Conservation (phyloP, 2,329 filamentous ascomycete species). For the Trichoderma aggressivum region DNA sequence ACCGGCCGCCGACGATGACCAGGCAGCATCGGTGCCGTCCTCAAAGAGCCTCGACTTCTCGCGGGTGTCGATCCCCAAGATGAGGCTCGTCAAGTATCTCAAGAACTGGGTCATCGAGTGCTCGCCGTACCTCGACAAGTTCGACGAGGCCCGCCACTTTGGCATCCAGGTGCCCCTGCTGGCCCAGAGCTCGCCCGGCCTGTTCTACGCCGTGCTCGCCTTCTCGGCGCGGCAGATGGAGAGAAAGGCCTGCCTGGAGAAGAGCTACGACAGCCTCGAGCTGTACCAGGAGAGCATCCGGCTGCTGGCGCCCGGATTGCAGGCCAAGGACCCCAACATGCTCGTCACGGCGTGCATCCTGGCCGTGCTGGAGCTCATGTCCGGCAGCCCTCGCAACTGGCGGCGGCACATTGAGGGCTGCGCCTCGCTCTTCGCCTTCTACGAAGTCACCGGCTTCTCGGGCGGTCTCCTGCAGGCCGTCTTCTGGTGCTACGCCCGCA, state of each 20-base stretch:
- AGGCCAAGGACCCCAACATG: conserved; percentile 42
- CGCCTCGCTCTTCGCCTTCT: conserved; percentile 49
- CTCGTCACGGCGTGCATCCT: conserved; percentile 47
- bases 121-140: conserved; percentile 51
- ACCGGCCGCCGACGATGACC: conserved; percentile 14
- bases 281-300: conserved; percentile 53
- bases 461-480: conserved; percentile 48
- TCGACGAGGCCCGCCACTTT: conserved; percentile 51
- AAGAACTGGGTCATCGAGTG: conserved; percentile 52
- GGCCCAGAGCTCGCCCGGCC: conserved; percentile 42
- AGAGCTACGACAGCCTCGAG: conserved; percentile 48
- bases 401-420: conserved; percentile 54
- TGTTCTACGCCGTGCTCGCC: conserved; percentile 50
- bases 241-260: conserved; percentile 45
- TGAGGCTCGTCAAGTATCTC: conserved; percentile 33
- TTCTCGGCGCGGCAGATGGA: conserved; percentile 53
- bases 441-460: conserved; percentile 46
- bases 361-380: conserved; percentile 48
- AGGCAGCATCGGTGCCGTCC: not conserved
- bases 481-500: conserved; percentile 57
- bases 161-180: conserved; percentile 48
- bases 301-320: conserved; percentile 39
- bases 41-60: conserved; percentile 28
- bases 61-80: conserved; percentile 28
- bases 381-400: conserved; percentile 49